Evolutionary conservation across 2,329 filamentous ascomycete genomes (phyloP), one percentile per base, ranked within the genome.

Genomic region (Septoria linicola): DNA sequence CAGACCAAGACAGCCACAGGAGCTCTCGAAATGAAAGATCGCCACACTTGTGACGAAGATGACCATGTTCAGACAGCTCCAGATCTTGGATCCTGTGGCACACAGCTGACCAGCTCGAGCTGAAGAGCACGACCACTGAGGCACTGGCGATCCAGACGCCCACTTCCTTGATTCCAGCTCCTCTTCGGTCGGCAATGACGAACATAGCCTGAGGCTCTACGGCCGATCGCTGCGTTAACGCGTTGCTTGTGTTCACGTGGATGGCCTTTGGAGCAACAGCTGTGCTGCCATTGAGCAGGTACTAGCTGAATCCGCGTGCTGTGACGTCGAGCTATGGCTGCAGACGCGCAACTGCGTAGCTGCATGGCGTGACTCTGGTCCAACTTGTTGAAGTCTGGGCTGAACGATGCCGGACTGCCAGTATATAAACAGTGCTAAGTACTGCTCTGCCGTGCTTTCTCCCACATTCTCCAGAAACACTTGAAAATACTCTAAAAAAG

Each of bases 311-410:
- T 17, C 27, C 14, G 5, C 11, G 39, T 34, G 23, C 35, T 31
- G 46, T 41, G 30, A 49, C 37, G 46, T 41, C 27, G 31, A 4
- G 37, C 83, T 56, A 87, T 83, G 0, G 91, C 91, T 39, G 19
- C 35, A 37, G 19, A 20, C 27, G 17, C 30, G 46, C 20, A 41
- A 27, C 30, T 20, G 32, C 20, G 39, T 23, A 49, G 37, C 46
- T 49, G 35, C 17, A 37, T 41, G 36, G 19, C 14, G 36, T 25
- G 35, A 13, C 21, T 11, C 14, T 25, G 20, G 21, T 23, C 41
- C 39, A 25, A 17, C 19, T 25, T 17, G 19, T 25, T 20, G 20
- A 17, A 14, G 14, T 30, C 23, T n/a, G n/a, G 10, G 23, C 32
- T 35, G 32, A 2, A 8, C 20, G 17, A 16, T 27, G 8, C 17